phyloP scores from a whole-genome alignment of 1,284 basidiomycete genomes.

The Paramarasmius palmivorus region DNA sequence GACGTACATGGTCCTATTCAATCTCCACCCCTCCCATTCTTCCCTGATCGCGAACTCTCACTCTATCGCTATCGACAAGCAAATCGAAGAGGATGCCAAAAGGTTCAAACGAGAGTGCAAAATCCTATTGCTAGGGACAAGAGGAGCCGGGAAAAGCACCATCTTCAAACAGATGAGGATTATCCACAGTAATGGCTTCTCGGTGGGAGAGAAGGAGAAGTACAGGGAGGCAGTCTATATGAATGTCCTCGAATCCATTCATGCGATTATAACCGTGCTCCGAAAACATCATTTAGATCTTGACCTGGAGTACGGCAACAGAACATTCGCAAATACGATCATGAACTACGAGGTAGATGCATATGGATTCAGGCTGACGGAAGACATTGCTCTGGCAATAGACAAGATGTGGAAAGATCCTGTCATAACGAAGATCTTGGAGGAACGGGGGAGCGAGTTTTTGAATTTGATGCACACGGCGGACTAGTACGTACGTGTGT shows the following conservation, averaged over 20 bases:
- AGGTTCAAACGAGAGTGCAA: constrained; percentile 82
- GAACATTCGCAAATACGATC: constrained; percentile 45
- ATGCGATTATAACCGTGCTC: constrained; percentile 88
- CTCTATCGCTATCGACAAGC: constrained; percentile 60
- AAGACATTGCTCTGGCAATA: constrained; percentile 77
- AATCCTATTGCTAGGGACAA: constrained; percentile 78
- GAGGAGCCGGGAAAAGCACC: constrained; percentile 88
- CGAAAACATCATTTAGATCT: constrained; percentile 88
- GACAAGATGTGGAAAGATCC: constrained; percentile 89
- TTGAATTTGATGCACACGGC: constrained; percentile 98
- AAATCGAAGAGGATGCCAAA: constrained; percentile 59
- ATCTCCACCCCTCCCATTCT: too few species aligned
- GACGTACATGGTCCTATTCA: too few species aligned
- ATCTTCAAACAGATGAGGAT: constrained; percentile 99
- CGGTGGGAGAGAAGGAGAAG: constrained; percentile 74
- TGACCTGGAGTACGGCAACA: constrained; percentile 74
- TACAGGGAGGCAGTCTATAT: constrained; percentile 84
- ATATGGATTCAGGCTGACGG: constrained; percentile 46
- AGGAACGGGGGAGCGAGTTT: constrained; percentile 80
- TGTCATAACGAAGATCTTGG: constrained; percentile 84
- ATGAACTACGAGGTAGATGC: constrained; percentile 52
- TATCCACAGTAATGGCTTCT: constrained; percentile 94
- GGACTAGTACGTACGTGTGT: constrained; percentile 62
- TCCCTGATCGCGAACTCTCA: too few species aligned
- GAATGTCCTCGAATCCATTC: constrained; percentile 87